Evolutionary conservation across 148 eudicot species (phyloP), one percentile per base, ranked within the genome.

Genomic region (Rhododendron molle): DNA sequence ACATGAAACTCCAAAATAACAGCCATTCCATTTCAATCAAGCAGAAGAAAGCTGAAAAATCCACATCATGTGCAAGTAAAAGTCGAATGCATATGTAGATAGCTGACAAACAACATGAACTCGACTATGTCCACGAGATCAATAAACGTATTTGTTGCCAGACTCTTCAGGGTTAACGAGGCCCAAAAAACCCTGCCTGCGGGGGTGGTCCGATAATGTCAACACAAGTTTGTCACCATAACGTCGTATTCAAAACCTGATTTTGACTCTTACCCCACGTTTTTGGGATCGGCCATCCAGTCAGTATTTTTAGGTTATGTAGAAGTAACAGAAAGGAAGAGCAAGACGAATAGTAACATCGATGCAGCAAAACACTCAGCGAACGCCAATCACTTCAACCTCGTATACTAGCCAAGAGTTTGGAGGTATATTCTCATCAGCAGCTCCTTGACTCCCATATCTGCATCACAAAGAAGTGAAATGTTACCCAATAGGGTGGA

Each of bases 321-420:
- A 20, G 20, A 16, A 38, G 78, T 38, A 36, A 77, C 80, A 21
- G 40, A 20, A 38, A 18, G 6, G 32, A 83, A 47, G 77, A 47
- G 36, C 26, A 73, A 2, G 65, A 46, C 5, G 30, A 43, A 3
- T 9, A 15, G 52, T 16, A 44, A 58, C 40, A 49, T 30, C 8
- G 80, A 20, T 12, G 43, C 77, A 76, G 13, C 76, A 86, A 38
- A 54, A 49, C 13, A 4, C 58, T 92, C 91, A 89, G 52, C 88
- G 92, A 30, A 93, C 92, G 47, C 86, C 82, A 23, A 91, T 81
- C 86, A 96, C 81, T 84, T 96, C 97, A 83, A 96, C 90, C 30
- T 96, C 98, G 76, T 91, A 88, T 62, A 87, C 88, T 85, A 96
- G 91, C 97, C 96, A 95, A 73, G 98, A 92, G 83, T 93, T 91